phyloP scores from a whole-genome alignment of 257 asterid species.

The Nicotiana paniculata region DNA sequence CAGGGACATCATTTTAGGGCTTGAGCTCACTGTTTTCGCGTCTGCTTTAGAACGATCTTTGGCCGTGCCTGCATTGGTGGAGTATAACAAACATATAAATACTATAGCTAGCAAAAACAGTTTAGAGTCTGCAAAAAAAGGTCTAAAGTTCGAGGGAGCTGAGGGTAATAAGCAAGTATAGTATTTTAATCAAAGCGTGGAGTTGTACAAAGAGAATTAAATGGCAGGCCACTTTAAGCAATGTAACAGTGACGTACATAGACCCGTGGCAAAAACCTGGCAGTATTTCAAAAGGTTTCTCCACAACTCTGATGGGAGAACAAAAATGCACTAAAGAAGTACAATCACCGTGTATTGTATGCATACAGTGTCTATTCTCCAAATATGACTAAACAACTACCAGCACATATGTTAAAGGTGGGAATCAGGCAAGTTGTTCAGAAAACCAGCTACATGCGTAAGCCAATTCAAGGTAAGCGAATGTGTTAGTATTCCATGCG shows the following conservation, averaged over 20 bases:
- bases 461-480: background rate
- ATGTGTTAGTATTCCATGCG: background rate
- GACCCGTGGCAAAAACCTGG: background rate
- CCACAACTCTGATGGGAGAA: background rate
- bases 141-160: background rate
- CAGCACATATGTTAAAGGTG: background rate
- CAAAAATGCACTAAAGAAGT: background rate
- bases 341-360: background rate
- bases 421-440: background rate
- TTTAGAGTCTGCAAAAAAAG: background rate
- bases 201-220: background rate
- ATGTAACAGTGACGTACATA: background rate
- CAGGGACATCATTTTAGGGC: slow-evolving; percentile 73
- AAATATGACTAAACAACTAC: background rate
- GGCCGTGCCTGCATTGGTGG: background rate
- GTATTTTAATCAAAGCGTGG: background rate
- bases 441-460: background rate
- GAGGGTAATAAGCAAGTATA: background rate
- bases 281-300: background rate
- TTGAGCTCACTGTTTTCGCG: slow-evolving; percentile 25
- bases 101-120: background rate
- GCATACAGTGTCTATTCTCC: background rate
- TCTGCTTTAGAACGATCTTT: slow-evolving; percentile 13
- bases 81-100: background rate
- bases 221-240: background rate